phyloP scores from a whole-genome alignment of 345 rosid genomes.

The Citrus trifoliata region DNA sequence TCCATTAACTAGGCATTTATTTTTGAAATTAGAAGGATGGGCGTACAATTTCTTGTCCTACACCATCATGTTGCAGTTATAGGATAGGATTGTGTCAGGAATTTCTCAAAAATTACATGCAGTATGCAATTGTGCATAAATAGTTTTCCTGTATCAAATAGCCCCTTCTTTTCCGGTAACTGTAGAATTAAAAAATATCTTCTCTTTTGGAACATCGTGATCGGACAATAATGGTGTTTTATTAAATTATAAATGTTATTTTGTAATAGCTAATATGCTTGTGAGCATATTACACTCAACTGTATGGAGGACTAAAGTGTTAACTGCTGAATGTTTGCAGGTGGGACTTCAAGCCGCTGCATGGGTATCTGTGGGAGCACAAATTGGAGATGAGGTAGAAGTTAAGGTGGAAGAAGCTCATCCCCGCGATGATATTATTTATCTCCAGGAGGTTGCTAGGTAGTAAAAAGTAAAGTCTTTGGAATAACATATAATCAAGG shows the following conservation, averaged over 20 bases:
- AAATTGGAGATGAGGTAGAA: conserved; percentile 77
- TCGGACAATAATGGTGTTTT: neutral
- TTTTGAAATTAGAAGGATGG: neutral
- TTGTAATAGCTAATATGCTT: too few species aligned
- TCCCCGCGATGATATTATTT: conserved; percentile 73
- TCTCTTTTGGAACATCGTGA: neutral
- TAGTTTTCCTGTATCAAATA: neutral
- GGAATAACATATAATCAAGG: conserved; percentile 4
- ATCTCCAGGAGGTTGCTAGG: conserved; percentile 56
- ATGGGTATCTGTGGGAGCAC: conserved; percentile 72
- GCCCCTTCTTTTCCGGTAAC: neutral
- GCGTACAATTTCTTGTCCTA: neutral
- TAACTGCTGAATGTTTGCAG: conserved; percentile 35
- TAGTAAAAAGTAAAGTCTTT: conserved; percentile 4
- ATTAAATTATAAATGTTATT: neutral
- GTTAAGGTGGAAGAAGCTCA: conserved; percentile 82
- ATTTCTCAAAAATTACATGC: neutral
- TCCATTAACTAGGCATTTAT: neutral
- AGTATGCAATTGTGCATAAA: neutral
- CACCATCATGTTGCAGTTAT: neutral
- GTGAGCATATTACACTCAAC: neutral
- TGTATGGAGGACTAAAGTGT: neutral
- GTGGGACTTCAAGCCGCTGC: conserved; percentile 79
- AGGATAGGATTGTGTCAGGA: neutral
- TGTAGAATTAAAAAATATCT: neutral